phyloP scores from a whole-genome alignment of 306 rosid species.

The Glycyrrhiza uralensis region DNA sequence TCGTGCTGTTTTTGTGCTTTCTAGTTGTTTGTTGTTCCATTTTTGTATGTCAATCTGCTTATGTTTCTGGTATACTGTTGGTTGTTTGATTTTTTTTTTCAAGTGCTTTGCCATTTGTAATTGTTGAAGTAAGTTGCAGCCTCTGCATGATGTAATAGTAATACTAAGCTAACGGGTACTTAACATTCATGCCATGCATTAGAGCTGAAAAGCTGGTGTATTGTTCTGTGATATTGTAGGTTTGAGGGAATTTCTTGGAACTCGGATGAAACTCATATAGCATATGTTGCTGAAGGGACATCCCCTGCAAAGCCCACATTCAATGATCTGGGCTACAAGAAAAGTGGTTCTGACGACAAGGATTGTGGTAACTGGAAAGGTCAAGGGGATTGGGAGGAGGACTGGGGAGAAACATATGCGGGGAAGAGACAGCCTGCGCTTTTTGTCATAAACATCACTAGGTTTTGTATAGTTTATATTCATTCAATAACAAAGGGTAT shows the following conservation, averaged over 20 bases:
- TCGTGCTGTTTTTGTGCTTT: background rate
- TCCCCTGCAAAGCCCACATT: constrained; percentile 79
- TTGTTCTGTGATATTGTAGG: constrained; percentile 48
- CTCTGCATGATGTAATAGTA: background rate
- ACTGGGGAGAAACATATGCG: constrained; percentile 93
- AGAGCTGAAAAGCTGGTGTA: background rate
- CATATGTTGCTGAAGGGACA: constrained; percentile 92
- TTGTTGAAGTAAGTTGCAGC: background rate
- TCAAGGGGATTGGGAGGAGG: constrained; percentile 90
- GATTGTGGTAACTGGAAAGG: constrained; percentile 74
- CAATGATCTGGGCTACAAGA: constrained; percentile 60
- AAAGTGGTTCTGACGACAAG: constrained; percentile 55
- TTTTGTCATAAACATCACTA: constrained; percentile 58
- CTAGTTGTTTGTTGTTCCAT: background rate
- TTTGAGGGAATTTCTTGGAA: constrained; percentile 96
- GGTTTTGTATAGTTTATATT: constrained; percentile 38
- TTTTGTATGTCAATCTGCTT: background rate
- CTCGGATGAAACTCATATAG: constrained; percentile 65
- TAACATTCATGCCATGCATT: background rate
- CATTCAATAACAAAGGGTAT: background rate
- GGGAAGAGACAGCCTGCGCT: constrained; percentile 93
- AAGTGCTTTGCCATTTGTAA: background rate
- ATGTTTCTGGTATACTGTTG: background rate
- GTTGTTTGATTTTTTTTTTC: background rate
- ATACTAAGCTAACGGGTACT: background rate